Conservation (phyloP, 2,329 filamentous ascomycete genomes). For the Calonectria pteridis region DNA sequence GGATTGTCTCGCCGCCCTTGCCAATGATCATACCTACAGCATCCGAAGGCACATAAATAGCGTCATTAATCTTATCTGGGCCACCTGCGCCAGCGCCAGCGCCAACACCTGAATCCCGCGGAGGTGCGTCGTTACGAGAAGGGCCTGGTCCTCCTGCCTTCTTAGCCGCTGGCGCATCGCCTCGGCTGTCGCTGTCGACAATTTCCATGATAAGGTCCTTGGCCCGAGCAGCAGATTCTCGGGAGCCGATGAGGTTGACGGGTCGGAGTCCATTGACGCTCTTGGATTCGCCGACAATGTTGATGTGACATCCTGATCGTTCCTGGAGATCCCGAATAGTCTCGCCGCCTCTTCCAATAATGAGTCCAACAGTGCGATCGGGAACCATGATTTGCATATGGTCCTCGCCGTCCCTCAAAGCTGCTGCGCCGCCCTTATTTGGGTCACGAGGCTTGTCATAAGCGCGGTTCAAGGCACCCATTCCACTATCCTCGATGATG, state of each 20-base stretch:
- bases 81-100: slow-evolving; percentile 51
- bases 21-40: slow-evolving; percentile 97
- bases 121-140: slow-evolving; percentile 34
- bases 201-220: slow-evolving; percentile 94
- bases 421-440: slow-evolving; percentile 54
- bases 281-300: slow-evolving; percentile 94
- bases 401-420: slow-evolving; percentile 83
- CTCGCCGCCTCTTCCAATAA: slow-evolving; percentile 93
- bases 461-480: slow-evolving; percentile 62
- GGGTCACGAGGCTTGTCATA: slow-evolving; percentile 56
- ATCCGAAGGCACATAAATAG: slow-evolving; percentile 88
- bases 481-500: slow-evolving; percentile 83
- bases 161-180: slow-evolving; percentile 55
- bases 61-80: slow-evolving; percentile 82
- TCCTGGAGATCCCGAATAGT: slow-evolving; percentile 94
- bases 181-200: slow-evolving; percentile 88
- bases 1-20: slow-evolving; percentile 93
- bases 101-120: slow-evolving; percentile 51
- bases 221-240: slow-evolving; percentile 79
- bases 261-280: slow-evolving; percentile 90
- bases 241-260: slow-evolving; percentile 88
- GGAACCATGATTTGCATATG: slow-evolving; percentile 95
- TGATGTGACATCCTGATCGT: slow-evolving; percentile 92
- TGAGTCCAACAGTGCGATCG: slow-evolving; percentile 90
- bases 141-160: slow-evolving; percentile 44